phyloP scores from a whole-genome alignment of 1,139 yeast species.

The Casaregolazyma suthepensis region DNA sequence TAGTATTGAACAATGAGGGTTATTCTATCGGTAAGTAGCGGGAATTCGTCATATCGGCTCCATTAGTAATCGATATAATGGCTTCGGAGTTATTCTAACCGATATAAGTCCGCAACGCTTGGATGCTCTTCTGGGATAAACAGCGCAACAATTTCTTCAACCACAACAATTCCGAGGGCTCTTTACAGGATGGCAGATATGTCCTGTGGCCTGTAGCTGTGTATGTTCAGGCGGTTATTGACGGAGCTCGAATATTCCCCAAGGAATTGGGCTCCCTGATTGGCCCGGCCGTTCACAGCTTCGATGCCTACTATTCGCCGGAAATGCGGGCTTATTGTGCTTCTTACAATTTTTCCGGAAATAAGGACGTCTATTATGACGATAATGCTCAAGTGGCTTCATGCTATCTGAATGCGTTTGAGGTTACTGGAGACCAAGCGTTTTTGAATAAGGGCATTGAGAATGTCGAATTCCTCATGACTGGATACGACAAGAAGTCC shows the following conservation, averaged over 20 bases:
- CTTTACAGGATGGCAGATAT: conserved; percentile 50
- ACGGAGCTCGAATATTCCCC: conserved; percentile 55
- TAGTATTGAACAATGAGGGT: conserved; percentile 16
- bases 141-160: conserved; percentile 19
- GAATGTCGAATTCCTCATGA: conserved; percentile 56
- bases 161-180: conserved; percentile 36
- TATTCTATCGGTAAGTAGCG: conserved; percentile 14
- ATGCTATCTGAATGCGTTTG: conserved; percentile 61
- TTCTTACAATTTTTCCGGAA: conserved; percentile 50
- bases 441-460: conserved; percentile 55
- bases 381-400: conserved; percentile 74
- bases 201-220: conserved; percentile 67
- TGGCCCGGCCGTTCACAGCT: conserved; percentile 47
- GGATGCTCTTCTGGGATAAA: conserved; percentile 27
- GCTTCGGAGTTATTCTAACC: neutral
- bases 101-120: conserved; percentile 13
- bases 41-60: neutral
- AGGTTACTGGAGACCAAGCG: conserved; percentile 53
- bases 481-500: conserved; percentile 50
- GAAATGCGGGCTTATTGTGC: conserved; percentile 52
- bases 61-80: neutral
- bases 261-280: conserved; percentile 52
- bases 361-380: conserved; percentile 63
- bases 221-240: conserved; percentile 56
- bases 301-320: conserved; percentile 49